Percentiles rank a stretch among this genome's conserved stretches.
These are phyloP conservation scores for Microbotryum silenes-acaulis DNA, from an alignment of 1,284 basidiomycete species.

Conservation along the genomic window DNA sequence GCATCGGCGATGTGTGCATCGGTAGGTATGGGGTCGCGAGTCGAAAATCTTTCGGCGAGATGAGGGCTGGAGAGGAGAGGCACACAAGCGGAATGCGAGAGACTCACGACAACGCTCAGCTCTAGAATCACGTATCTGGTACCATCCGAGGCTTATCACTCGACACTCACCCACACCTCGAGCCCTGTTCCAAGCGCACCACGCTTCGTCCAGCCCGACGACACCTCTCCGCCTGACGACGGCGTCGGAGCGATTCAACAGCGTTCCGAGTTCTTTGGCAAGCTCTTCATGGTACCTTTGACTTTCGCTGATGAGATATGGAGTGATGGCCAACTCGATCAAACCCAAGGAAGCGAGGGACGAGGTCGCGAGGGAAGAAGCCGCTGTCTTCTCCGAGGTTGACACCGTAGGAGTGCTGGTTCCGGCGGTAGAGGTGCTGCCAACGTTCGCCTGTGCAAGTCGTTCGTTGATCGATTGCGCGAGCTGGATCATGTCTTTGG, in stretches of 20 bases:
- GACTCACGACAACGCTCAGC: too few relatives aligned
- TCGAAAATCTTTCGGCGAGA: conserved; percentile 77
- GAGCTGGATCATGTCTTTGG: conserved; percentile 77
- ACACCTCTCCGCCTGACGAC: conserved; percentile 51
- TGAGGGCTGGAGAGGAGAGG: conserved; percentile 53
- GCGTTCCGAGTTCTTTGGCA: conserved; percentile 68
- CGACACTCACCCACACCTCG: conserved; percentile 71
- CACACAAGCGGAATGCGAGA: too few relatives aligned
- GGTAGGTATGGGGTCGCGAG: conserved; percentile 63
- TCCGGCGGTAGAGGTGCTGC: conserved; percentile 11
- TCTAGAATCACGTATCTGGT: too few relatives aligned
- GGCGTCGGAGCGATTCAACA: conserved; percentile 54
- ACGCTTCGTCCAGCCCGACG: conserved; percentile 85
- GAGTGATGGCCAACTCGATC: conserved; percentile 62
- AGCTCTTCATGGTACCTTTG: conserved; percentile 70
- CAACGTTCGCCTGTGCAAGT: background rate
- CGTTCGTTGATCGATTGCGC: conserved; percentile 73
- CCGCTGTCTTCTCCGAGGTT: conserved; percentile 54
- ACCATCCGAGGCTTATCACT: background rate
- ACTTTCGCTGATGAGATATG: conserved; percentile 83
- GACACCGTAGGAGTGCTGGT: conserved; percentile 22
- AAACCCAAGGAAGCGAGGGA: conserved; percentile 84
- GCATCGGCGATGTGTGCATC: conserved; percentile 43
- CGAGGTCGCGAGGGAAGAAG: conserved; percentile 75
- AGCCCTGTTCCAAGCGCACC: conserved; percentile 95